Evolutionary conservation across 2,329 filamentous ascomycete genomes (phyloP).

Genomic region (Fusarium piperis): DNA sequence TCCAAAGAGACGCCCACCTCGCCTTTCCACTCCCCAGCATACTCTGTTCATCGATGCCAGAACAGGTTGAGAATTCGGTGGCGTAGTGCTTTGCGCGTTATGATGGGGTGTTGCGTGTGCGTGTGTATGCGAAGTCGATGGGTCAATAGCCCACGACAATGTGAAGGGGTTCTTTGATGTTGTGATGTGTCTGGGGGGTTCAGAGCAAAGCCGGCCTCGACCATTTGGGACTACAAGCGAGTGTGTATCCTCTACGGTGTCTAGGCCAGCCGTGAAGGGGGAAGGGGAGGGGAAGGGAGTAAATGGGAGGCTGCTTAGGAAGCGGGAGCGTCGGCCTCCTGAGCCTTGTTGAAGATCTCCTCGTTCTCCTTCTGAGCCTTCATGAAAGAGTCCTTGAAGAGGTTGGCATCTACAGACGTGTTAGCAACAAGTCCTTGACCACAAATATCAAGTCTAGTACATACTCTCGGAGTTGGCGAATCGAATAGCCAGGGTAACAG

Average conservation of each 20-base stretch:
- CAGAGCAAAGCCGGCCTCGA: conserved; percentile 19
- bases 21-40: conserved; percentile 32
- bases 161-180: conserved; percentile 30
- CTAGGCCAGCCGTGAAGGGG: conserved; percentile 21
- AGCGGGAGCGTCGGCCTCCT: conserved; percentile 41
- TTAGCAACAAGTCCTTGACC: conserved; percentile 5
- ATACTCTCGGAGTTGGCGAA: conserved; percentile 97
- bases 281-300: conserved; percentile 8
- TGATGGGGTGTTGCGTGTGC: conserved; percentile 28
- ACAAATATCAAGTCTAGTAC: conserved; percentile 48
- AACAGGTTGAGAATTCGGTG: conserved; percentile 28
- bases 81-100: conserved; percentile 22
- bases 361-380: conserved; percentile 98
- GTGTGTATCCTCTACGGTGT: conserved; percentile 11
- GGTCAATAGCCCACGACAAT: conserved; percentile 19
- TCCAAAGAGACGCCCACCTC: conserved; percentile 22
- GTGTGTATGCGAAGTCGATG: conserved; percentile 17
- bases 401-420: conserved; percentile 80
- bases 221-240: conserved; percentile 21
- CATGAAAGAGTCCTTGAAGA: conserved; percentile 97
- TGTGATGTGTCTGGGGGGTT: conserved; percentile 35
- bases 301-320: conserved; percentile 30
- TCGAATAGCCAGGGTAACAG: conserved; percentile 93
- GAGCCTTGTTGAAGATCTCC: conserved; percentile 73
- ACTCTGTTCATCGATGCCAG: conserved; percentile 35